Evolutionary conservation across 495 filamentous ascomycete species (phyloP).

Genomic region (Penicillium soppii): DNA sequence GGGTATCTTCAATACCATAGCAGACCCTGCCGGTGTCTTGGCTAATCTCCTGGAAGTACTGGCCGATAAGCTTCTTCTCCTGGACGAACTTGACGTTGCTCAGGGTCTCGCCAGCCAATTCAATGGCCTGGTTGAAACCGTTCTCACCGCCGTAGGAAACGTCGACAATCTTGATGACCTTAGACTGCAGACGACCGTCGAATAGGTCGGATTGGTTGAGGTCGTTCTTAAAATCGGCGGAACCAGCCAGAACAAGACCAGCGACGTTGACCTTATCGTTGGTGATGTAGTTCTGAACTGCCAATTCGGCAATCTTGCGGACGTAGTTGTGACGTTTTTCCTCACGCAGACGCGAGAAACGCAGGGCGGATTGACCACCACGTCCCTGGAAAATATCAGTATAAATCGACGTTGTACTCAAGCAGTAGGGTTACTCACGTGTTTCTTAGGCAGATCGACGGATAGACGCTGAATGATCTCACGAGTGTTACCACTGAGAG

Average conservation of each 20-base stretch:
- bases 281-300: slow-evolving; percentile 97
- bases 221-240: slow-evolving; percentile 99
- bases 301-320: slow-evolving; percentile 94
- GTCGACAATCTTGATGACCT: slow-evolving; percentile 98
- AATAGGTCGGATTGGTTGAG: slow-evolving; percentile 97
- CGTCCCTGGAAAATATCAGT: slow-evolving; percentile 56
- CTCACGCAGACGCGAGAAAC: slow-evolving; percentile 98
- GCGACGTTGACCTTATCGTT: slow-evolving; percentile 97
- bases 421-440: slow-evolving; percentile 40
- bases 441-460: slow-evolving; percentile 98
- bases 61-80: slow-evolving; percentile 98
- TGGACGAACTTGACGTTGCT: slow-evolving; percentile 99
- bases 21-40: slow-evolving; percentile 94
- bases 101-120: slow-evolving; percentile 90
- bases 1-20: slow-evolving; percentile 95
- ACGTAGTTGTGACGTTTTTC: slow-evolving; percentile 99
- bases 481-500: slow-evolving; percentile 91
- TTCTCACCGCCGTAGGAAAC: slow-evolving; percentile 99
- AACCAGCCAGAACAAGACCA: slow-evolving; percentile 91
- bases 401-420: not conserved
- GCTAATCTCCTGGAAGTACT: slow-evolving; percentile 98
- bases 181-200: slow-evolving; percentile 81
- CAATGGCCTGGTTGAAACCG: slow-evolving; percentile 99
- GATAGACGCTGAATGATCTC: slow-evolving; percentile 97
- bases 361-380: slow-evolving; percentile 98